A percentile compares a stretch with the other conserved stretches of the same genome.
These are phyloP conservation scores for Mycena leptocephala DNA, from an alignment of 768 basidiomycete species.

Conservation along the genomic window DNA sequence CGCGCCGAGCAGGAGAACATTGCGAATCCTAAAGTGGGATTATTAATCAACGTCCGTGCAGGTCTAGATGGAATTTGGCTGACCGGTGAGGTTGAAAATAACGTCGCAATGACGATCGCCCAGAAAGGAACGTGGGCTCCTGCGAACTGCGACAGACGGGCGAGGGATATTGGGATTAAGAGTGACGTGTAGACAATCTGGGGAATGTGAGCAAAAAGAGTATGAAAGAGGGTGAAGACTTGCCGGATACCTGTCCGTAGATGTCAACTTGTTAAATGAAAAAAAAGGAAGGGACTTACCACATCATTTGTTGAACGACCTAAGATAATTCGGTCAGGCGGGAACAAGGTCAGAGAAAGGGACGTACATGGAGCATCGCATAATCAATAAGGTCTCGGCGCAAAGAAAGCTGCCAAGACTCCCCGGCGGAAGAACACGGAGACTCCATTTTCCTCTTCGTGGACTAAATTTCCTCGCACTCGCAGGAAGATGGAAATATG, in stretches of 20 bases:
- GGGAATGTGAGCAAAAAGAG: neutral
- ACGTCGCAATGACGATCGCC: slow-evolving; percentile 40
- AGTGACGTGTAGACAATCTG: slow-evolving; percentile 48
- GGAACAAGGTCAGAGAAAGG: neutral
- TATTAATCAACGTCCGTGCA: neutral
- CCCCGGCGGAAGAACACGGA: slow-evolving; percentile 40
- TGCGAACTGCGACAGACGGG: slow-evolving; percentile 46
- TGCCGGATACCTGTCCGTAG: slow-evolving; percentile 29
- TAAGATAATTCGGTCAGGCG: neutral
- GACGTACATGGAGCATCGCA: slow-evolving; percentile 39
- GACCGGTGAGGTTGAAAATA: slow-evolving; percentile 51
- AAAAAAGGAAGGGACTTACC: slow-evolving; percentile 30
- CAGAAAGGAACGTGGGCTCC: slow-evolving; percentile 45
- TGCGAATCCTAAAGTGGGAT: slow-evolving; percentile 36
- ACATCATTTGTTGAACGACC: slow-evolving; percentile 41
- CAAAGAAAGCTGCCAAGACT: slow-evolving; percentile 41
- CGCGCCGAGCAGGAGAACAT: slow-evolving; percentile 39
- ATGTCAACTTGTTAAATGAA: neutral
- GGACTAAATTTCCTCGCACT: slow-evolving; percentile 46
- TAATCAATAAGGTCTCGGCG: slow-evolving; percentile 43
- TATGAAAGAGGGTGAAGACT: neutral
- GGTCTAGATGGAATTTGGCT: neutral
- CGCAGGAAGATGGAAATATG: slow-evolving; percentile 44
- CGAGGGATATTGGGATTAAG: slow-evolving; percentile 47
- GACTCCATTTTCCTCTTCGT: slow-evolving; percentile 33